Percentiles rank a stretch among this genome's conserved stretches.
phyloP scores from a whole-genome alignment of 805 yeast species.

The Cyberlindnera veronae region DNA sequence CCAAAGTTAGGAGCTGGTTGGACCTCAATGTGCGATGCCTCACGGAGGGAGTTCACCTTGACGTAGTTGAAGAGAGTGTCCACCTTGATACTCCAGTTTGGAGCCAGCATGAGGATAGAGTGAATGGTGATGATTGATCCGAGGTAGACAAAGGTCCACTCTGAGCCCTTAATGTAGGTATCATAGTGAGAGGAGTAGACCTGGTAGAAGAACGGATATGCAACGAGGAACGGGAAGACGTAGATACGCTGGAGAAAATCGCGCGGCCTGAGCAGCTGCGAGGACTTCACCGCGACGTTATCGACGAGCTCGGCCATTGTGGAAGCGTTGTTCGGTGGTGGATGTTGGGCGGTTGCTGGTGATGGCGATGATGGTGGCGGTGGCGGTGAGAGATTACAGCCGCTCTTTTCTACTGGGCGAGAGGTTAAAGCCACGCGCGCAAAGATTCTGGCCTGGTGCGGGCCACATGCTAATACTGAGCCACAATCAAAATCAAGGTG shows the following conservation, averaged over 20 bases:
- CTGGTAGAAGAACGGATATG: slow-evolving; percentile 72
- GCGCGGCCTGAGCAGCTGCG: slow-evolving; percentile 73
- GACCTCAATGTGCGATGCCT: slow-evolving; percentile 72
- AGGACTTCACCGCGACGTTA: slow-evolving; percentile 66
- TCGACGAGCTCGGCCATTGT: slow-evolving; percentile 45
- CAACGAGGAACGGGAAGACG: slow-evolving; percentile 73
- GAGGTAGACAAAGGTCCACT: slow-evolving; percentile 92
- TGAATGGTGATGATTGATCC: slow-evolving; percentile 73
- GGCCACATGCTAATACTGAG: no score
- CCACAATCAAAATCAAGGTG: no score
- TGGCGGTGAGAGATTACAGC: not conserved
- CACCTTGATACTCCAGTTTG: slow-evolving; percentile 86
- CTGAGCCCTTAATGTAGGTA: slow-evolving; percentile 77
- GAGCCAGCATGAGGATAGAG: slow-evolving; percentile 76
- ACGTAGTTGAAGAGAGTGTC: slow-evolving; percentile 67
- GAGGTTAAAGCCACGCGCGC: not conserved
- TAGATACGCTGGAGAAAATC: slow-evolving; percentile 63
- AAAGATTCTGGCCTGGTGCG: no score
- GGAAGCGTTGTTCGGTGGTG: not conserved
- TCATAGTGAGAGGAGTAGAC: slow-evolving; percentile 71
- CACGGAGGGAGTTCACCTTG: slow-evolving; percentile 46
- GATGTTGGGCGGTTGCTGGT: not conserved
- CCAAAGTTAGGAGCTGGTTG: slow-evolving; percentile 86
- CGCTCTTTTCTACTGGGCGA: not conserved
- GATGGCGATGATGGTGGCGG: not conserved